Evolutionary conservation across 306 rosid species (phyloP).

Genomic region (Ochetophila trinervis): DNA sequence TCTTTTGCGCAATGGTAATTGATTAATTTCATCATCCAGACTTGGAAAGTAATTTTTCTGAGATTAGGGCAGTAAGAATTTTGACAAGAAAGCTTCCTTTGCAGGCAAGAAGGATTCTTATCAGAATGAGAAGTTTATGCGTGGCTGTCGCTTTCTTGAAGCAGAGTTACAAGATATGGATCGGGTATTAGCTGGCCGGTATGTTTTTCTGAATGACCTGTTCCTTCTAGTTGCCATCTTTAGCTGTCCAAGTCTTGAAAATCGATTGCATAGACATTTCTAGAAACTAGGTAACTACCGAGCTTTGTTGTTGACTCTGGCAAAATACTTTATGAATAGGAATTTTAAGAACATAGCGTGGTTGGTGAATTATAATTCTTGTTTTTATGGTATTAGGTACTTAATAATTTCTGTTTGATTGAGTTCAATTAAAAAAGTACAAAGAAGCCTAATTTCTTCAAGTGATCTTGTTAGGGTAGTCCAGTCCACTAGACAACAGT

Average conservation of each 20-base stretch:
- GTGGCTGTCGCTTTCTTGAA: constrained; percentile 91
- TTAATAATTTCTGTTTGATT: constrained; percentile 27
- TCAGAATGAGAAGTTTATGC: constrained; percentile 87
- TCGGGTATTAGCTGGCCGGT: constrained; percentile 87
- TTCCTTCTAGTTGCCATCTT: neutral
- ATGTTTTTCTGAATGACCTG: constrained; percentile 24
- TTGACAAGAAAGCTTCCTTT: constrained; percentile 25
- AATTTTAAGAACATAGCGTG: neutral
- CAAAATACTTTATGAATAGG: neutral
- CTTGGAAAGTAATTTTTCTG: neutral
- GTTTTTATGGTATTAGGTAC: constrained; percentile 23
- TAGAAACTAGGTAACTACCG: neutral
- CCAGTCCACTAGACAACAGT: constrained; percentile 31
- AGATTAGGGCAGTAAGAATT: constrained; percentile 1
- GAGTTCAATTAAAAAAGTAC: constrained; percentile 28
- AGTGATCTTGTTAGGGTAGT: constrained; percentile 23
- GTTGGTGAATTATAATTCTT: constrained; percentile 6
- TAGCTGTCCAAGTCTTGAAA: neutral
- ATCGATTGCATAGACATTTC: neutral
- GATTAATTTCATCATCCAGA: constrained; percentile 3
- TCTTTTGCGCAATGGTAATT: constrained; percentile 76
- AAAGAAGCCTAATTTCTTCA: constrained; percentile 28
- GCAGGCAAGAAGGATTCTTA: constrained; percentile 76
- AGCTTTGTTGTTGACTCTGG: neutral
- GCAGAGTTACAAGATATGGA: constrained; percentile 96